Evolutionary conservation across 169 alveolate genomes (phyloP).

Genomic region (Cryptosporidium andersoni): DNA sequence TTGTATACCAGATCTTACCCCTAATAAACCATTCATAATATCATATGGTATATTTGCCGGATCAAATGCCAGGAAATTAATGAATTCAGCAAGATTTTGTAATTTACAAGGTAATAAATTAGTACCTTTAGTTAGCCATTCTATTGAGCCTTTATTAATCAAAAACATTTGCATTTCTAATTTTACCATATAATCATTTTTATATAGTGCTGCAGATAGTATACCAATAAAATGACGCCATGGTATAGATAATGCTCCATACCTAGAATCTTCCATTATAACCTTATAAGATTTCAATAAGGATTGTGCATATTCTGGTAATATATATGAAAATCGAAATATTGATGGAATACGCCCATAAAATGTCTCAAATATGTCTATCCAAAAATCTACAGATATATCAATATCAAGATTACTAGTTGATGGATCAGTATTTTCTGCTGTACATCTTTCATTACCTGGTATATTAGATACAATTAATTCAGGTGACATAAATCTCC

Average conservation of each 20-base stretch:
- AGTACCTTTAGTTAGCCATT: constrained; percentile 53
- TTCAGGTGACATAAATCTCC: constrained; percentile 51
- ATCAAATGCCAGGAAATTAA: constrained; percentile 30
- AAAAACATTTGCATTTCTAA: constrained; percentile 64
- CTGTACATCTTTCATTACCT: background rate
- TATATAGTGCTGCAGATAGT: constrained; percentile 25
- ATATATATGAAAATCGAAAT: constrained; percentile 18
- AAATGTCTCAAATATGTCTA: constrained; percentile 30
- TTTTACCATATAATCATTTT: constrained; percentile 37
- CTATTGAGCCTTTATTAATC: constrained; percentile 52
- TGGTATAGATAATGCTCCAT: constrained; percentile 18
- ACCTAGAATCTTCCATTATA: constrained; percentile 19
- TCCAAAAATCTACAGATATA: constrained; percentile 16
- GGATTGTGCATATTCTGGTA: constrained; percentile 51
- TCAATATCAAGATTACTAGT: background rate
- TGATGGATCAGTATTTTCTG: background rate
- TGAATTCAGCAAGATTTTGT: constrained; percentile 6
- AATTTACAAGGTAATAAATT: constrained; percentile 16
- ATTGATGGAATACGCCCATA: constrained; percentile 53
- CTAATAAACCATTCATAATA: constrained; percentile 9
- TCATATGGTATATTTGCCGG: constrained; percentile 34
- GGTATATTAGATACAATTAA: constrained; percentile 38
- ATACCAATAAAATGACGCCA: constrained; percentile 63
- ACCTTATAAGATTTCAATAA: constrained; percentile 32
- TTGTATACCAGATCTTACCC: constrained; percentile 24